These are phyloP conservation scores for Kingdonia uniflora DNA, from an alignment of 164 flowering plant genomes.

Conservation along the genomic window DNA sequence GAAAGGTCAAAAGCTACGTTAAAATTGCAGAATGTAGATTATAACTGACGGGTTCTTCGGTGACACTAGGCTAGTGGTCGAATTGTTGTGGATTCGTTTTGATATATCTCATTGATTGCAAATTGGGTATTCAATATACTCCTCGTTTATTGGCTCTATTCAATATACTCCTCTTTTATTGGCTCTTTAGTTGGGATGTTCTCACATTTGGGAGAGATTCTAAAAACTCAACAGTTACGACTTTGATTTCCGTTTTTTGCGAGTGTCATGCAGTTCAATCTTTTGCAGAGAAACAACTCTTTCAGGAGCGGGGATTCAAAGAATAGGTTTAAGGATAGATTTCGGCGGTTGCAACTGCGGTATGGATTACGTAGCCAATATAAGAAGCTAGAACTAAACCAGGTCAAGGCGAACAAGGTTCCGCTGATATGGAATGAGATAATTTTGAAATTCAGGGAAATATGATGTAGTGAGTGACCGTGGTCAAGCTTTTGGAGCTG, in stretches of 20 bases:
- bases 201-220: constrained; percentile 86
- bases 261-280: constrained; percentile 85
- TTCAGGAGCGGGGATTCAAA: constrained; percentile 21
- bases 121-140: constrained; percentile 76
- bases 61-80: constrained; percentile 47
- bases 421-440: constrained; percentile 90
- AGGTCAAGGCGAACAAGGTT: constrained; percentile 66
- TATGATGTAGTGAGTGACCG: constrained; percentile 72
- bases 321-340: constrained; percentile 57
- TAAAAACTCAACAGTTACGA: constrained; percentile 62
- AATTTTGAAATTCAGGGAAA: constrained; percentile 59
- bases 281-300: constrained; percentile 62
- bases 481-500: constrained; percentile 69
- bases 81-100: constrained; percentile 59
- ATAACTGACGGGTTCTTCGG: constrained; percentile 67
- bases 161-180: constrained; percentile 60
- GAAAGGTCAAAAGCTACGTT: constrained; percentile 43
- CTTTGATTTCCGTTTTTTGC: constrained; percentile 94
- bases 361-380: constrained; percentile 78
- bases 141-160: constrained; percentile 68
- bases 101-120: constrained; percentile 83
- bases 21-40: constrained; percentile 12
- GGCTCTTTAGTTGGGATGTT: constrained; percentile 71
- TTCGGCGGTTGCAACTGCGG: constrained; percentile 58
- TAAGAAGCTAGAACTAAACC: constrained; percentile 70